phyloP scores from a whole-genome alignment of 257 asterid genomes.

The Nicotiana undulata region DNA sequence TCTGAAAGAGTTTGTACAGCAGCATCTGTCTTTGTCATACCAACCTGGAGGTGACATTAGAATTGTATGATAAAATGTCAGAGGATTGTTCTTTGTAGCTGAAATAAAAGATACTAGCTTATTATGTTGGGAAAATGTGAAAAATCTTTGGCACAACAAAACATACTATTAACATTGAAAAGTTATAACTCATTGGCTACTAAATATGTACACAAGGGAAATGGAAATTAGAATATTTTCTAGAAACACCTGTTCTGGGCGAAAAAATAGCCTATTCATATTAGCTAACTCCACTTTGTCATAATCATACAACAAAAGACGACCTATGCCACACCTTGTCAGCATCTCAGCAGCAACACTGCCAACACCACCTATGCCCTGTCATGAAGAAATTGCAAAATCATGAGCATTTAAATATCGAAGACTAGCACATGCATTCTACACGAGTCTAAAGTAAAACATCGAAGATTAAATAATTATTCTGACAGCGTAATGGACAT shows the following conservation, averaged over 20 bases:
- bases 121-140: not conserved
- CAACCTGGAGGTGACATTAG: slow-evolving; percentile 38
- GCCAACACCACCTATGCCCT: slow-evolving; percentile 99
- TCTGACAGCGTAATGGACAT: not conserved
- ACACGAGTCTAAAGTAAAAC: not conserved
- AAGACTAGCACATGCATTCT: not conserved
- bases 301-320: slow-evolving; percentile 89
- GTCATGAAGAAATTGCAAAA: slow-evolving; percentile 10
- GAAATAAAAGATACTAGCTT: not conserved
- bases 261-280: slow-evolving; percentile 98
- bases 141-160: not conserved
- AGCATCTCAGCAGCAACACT: slow-evolving; percentile 99
- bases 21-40: slow-evolving; percentile 99
- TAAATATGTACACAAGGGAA: not conserved
- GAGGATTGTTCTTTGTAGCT: not conserved
- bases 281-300: slow-evolving; percentile 99
- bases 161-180: not conserved
- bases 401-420: not conserved
- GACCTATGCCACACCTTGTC: slow-evolving; percentile 98
- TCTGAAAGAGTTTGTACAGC: slow-evolving; percentile 93
- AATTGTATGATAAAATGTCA: slow-evolving; percentile 11
- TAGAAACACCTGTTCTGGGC: slow-evolving; percentile 83
- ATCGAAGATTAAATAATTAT: not conserved
- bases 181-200: not conserved
- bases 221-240: slow-evolving; percentile 5